A percentile compares a stretch with the other conserved stretches of the same genome.
phyloP scores from a whole-genome alignment of 2,329 filamentous ascomycete species.

The Ilyonectria robusta region DNA sequence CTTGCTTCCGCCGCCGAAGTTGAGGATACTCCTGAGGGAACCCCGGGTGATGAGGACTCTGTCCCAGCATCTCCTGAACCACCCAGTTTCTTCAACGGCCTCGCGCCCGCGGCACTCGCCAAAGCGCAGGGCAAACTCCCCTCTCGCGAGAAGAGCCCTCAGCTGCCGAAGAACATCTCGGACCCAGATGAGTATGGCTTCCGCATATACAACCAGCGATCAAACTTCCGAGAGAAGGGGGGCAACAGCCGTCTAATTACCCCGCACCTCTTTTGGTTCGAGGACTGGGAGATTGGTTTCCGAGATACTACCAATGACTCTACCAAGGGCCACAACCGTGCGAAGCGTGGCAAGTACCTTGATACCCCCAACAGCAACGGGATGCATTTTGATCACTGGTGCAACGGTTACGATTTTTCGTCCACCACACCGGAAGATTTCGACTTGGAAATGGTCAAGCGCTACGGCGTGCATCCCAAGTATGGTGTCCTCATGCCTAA shows the following conservation, averaged over 20 bases:
- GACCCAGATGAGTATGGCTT: slow-evolving; percentile 68
- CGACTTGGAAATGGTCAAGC: slow-evolving; percentile 64
- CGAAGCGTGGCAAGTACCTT: slow-evolving; percentile 67
- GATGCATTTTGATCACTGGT: slow-evolving; percentile 68
- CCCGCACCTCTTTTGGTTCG: slow-evolving; percentile 63
- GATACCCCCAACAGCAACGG: slow-evolving; percentile 67
- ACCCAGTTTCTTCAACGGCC: slow-evolving; percentile 46
- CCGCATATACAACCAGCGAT: slow-evolving; percentile 58
- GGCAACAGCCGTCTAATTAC: slow-evolving; percentile 68
- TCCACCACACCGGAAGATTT: slow-evolving; percentile 64
- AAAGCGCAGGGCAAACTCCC: slow-evolving; percentile 49
- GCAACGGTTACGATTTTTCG: slow-evolving; percentile 67
- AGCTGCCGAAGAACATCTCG: slow-evolving; percentile 56
- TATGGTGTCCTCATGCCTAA: slow-evolving; percentile 66
- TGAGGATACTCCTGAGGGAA: slow-evolving; percentile 53
- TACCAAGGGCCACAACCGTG: slow-evolving; percentile 66
- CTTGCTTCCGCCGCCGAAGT: slow-evolving; percentile 57
- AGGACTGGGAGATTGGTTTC: slow-evolving; percentile 71
- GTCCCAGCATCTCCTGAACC: slow-evolving; percentile 55
- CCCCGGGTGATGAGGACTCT: slow-evolving; percentile 54
- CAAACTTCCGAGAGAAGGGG: slow-evolving; percentile 58
- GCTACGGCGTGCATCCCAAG: slow-evolving; percentile 66
- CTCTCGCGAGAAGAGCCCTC: slow-evolving; percentile 56
- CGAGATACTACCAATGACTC: slow-evolving; percentile 71
- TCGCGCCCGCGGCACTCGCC: slow-evolving; percentile 40